Evolutionary conservation across 805 yeast species (phyloP).

Genomic region (Metschnikowia similis): DNA sequence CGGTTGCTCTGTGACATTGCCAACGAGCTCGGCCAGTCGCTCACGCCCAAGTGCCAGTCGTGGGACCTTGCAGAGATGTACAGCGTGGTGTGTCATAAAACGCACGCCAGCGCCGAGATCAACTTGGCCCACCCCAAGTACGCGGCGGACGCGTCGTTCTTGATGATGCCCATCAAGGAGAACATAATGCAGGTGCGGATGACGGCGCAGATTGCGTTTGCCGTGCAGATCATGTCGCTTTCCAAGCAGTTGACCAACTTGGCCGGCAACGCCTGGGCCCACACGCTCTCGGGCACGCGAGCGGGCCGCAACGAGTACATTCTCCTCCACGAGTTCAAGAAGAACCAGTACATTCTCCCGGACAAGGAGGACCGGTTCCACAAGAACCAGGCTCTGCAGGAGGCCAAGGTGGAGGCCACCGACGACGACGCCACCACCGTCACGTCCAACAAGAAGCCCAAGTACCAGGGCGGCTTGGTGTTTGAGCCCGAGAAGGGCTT

Average conservation of each 20-base stretch:
- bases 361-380: constrained; percentile 59
- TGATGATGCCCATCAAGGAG: constrained; percentile 68
- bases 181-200: constrained; percentile 62
- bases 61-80: constrained; percentile 95
- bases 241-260: constrained; percentile 87
- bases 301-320: constrained; percentile 95
- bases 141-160: constrained; percentile 60
- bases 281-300: constrained; percentile 89
- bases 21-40: constrained; percentile 90
- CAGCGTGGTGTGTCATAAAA: constrained; percentile 66
- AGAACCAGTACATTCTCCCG: constrained; percentile 79
- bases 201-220: constrained; percentile 73
- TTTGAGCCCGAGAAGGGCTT: constrained; percentile 96
- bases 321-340: constrained; percentile 84
- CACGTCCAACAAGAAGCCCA: constrained; percentile 60
- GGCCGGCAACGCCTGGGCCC: constrained; percentile 97
- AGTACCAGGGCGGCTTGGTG: constrained; percentile 89
- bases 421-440: constrained; percentile 44
- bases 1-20: constrained; percentile 88
- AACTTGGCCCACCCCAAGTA: constrained; percentile 65
- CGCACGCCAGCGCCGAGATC: constrained; percentile 61
- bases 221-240: constrained; percentile 79
- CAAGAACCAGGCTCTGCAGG: constrained; percentile 33
- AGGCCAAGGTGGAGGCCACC: constrained; percentile 27
- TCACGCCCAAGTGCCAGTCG: constrained; percentile 86